Base-by-base conservation (phyloP, 2,329 filamentous ascomycete genomes). In the Gnomoniopsis smithogilvyi region DNA sequence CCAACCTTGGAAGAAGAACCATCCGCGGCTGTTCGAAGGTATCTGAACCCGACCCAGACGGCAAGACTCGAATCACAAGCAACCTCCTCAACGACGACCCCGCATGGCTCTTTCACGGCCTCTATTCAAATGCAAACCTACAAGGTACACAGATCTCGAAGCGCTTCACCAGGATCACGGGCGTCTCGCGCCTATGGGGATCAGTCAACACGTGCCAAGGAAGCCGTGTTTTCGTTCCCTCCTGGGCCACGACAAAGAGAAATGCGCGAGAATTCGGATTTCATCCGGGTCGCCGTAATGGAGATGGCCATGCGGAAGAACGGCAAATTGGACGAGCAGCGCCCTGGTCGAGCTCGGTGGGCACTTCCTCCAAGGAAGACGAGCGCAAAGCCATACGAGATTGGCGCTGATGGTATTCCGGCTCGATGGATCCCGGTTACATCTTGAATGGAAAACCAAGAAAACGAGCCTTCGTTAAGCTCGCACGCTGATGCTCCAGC, bases 61-160 rank as follows among this genome's bases (percentile, higher is more conserved):
- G 72, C 75, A 7, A 78, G 77, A 19, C 73, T 78, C 41, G 78
- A 81, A 58, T 74, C 69, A 26, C 76, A 67, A 51, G 67, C 64
- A 17, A 61, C 65, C 3, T 59, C 70, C 21, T 61, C 56, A 8
- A 21, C 33, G 15, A 50, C 38, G 56, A 66, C 30, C 46, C 61
- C 52, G 58, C 74, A 57, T 72, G 76, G 61, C 54, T 50, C 56
- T 6, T 88, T 83, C 66, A 87, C 84, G 15, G 85, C 86, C 26
- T 88, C 86, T 1, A 89, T 89, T 60, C 86, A 89, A 69, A 88
- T 89, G 86, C 85, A 88, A 67, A 89, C 86, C 0, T 89, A 89
- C 76, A 85, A 84, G 67, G 78, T 85, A 36, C 80, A 80, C 66
- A 78, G 78, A 38, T 79, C 78, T 30, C 76, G 74, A 62, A 74